A percentile compares a stretch with the other conserved stretches of the same genome.
Evolutionary conservation across 1,139 yeast genomes (phyloP).

Genomic region (Geotrichum restrictum): DNA sequence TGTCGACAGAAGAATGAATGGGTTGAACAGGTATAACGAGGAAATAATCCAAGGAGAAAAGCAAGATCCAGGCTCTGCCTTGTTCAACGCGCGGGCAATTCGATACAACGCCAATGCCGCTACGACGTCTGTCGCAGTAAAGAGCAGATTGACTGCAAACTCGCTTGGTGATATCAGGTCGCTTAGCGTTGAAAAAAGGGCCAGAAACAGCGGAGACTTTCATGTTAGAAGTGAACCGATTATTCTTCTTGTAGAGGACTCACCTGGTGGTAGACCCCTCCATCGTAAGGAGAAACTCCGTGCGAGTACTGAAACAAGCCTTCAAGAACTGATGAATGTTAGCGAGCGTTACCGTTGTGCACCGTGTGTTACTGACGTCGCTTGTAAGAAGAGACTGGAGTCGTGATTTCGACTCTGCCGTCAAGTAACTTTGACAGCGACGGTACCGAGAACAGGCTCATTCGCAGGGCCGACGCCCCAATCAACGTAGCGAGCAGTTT

Average conservation of each 20-base stretch:
- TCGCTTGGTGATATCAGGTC: slow-evolving; percentile 26
- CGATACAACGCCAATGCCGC: slow-evolving; percentile 44
- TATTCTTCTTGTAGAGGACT: neutral
- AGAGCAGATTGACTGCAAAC: slow-evolving; percentile 37
- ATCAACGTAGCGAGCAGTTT: slow-evolving; percentile 13
- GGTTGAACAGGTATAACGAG: slow-evolving; percentile 71
- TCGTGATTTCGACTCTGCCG: slow-evolving; percentile 67
- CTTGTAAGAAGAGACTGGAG: slow-evolving; percentile 66
- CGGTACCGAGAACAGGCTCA: slow-evolving; percentile 20
- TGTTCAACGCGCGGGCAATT: slow-evolving; percentile 44
- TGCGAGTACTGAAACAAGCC: slow-evolving; percentile 67
- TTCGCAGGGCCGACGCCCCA: slow-evolving; percentile 27
- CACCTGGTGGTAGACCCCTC: slow-evolving; percentile 76
- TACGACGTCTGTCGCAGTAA: slow-evolving; percentile 42
- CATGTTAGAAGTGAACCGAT: neutral
- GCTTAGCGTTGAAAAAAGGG: slow-evolving; percentile 45
- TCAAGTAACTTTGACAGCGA: slow-evolving; percentile 40
- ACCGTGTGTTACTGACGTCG: slow-evolving; percentile 32
- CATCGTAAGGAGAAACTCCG: slow-evolving; percentile 65
- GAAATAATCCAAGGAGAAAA: slow-evolving; percentile 35
- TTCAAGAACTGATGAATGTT: slow-evolving; percentile 54
- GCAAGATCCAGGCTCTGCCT: slow-evolving; percentile 15
- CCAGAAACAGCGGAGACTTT: slow-evolving; percentile 59
- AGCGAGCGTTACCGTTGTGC: slow-evolving; percentile 28
- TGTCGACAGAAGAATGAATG: slow-evolving; percentile 64